A percentile compares a stretch with the other conserved stretches of the same genome.
Conservation (phyloP, 495 filamentous ascomycete genomes). For the Wilcoxina mikolae region DNA sequence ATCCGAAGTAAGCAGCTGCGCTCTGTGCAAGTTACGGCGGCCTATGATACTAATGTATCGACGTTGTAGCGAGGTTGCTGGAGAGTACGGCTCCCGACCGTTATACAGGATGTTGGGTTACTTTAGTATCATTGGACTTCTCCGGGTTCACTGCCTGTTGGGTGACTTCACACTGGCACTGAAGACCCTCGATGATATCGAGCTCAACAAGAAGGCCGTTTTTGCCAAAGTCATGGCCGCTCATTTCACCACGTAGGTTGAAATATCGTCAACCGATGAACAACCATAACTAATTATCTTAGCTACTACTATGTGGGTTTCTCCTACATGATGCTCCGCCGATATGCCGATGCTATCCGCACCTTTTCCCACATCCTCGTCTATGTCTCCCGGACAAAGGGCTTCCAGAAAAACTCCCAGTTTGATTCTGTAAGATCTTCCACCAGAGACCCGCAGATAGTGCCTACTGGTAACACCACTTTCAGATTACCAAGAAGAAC, state of each 20-base stretch:
- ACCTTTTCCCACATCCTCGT: conserved; percentile 99
- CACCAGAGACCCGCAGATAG: background rate
- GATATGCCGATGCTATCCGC: conserved; percentile 96
- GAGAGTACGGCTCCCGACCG: conserved; percentile 83
- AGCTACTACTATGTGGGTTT: conserved; percentile 97
- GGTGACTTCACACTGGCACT: conserved; percentile 96
- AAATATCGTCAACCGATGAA: background rate
- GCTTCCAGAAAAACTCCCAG: conserved; percentile 96
- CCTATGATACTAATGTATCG: background rate
- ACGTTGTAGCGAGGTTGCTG: conserved; percentile 48
- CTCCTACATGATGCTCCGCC: conserved; percentile 99
- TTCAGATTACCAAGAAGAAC: conserved; percentile 85
- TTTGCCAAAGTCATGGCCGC: conserved; percentile 98
- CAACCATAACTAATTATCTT: background rate
- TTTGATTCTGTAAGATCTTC: conserved; percentile 52
- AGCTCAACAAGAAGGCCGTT: conserved; percentile 99
- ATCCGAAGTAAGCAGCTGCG: conserved; percentile 38
- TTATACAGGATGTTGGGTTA: conserved; percentile 97
- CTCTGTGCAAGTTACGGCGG: background rate
- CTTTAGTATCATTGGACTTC: conserved; percentile 93
- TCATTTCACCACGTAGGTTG: conserved; percentile 69
- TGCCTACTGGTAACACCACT: background rate
- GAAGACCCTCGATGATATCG: conserved; percentile 97
- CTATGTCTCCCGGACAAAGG: conserved; percentile 97
- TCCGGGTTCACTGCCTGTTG: conserved; percentile 89